These are phyloP conservation scores for Naegleria gruberi DNA, from an alignment of 208 protist genomes.

Conservation along the genomic window DNA sequence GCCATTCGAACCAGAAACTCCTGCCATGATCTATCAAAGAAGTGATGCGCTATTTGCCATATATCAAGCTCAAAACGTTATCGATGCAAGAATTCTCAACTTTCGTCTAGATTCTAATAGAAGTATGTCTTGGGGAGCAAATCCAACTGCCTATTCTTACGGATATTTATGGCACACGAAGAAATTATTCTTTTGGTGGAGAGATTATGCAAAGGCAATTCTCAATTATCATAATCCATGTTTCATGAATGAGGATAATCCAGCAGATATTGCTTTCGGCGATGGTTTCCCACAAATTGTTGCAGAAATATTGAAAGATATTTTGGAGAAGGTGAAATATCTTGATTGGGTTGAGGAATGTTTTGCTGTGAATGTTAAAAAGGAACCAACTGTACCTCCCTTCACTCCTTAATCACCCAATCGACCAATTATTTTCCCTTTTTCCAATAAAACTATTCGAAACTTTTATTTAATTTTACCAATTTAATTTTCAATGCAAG, in stretches of 20 bases:
- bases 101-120: neutral
- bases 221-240: neutral
- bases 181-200: constrained; percentile 19
- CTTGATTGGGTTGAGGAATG: neutral
- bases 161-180: constrained; percentile 16
- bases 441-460: no score
- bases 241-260: constrained; percentile 23
- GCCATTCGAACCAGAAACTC: no score
- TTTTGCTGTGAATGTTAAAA: neutral
- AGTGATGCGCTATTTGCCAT: neutral
- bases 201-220: neutral
- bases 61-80: neutral
- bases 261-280: constrained; percentile 1
- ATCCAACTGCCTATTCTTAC: constrained; percentile 20
- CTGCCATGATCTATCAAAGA: neutral
- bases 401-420: no score
- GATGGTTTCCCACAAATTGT: neutral
- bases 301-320: neutral
- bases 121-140: neutral
- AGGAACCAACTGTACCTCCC: neutral
- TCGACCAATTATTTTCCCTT: no score
- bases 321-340: neutral
- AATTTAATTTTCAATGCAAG: no score
- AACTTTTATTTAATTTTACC: no score
- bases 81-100: neutral